Percentiles rank a stretch among this genome's conserved stretches.
Evolutionary conservation across 345 rosid species (phyloP).

Genomic region (Lepidium africanum): DNA sequence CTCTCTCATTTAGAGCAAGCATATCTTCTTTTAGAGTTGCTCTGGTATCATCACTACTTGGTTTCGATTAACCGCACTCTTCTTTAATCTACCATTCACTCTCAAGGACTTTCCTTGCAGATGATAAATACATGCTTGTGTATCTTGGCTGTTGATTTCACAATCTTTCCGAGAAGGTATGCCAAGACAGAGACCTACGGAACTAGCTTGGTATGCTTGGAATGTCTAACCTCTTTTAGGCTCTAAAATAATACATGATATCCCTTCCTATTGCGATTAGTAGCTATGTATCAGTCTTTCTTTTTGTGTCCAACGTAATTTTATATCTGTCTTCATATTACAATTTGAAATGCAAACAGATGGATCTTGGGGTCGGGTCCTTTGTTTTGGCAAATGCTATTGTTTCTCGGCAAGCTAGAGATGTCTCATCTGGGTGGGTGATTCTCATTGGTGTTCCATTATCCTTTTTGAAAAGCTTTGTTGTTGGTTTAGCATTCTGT

Average conservation of each 20-base stretch:
- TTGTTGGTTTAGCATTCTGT: not conserved
- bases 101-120: conserved; percentile 36
- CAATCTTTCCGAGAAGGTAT: conserved; percentile 72
- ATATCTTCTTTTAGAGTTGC: conserved; percentile 61
- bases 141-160: conserved; percentile 91
- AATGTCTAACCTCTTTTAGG: not conserved
- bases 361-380: conserved; percentile 98
- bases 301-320: not conserved
- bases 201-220: conserved; percentile 57
- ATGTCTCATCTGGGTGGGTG: conserved; percentile 49
- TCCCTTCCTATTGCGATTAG: not conserved
- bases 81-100: not conserved
- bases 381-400: conserved; percentile 73
- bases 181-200: conserved; percentile 90
- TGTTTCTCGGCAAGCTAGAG: conserved; percentile 79
- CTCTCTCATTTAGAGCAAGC: conserved; percentile 39
- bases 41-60: conserved; percentile 35
- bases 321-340: not conserved
- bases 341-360: conserved; percentile 38
- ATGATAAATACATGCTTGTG: conserved; percentile 74
- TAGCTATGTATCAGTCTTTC: not conserved
- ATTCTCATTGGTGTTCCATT: not conserved
- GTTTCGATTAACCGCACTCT: not conserved
- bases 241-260: not conserved
- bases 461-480: not conserved